Evolutionary conservation across 345 rosid species (phyloP), one percentile per base, ranked within the genome.

Genomic region (Eucalyptus guilfoylei): DNA sequence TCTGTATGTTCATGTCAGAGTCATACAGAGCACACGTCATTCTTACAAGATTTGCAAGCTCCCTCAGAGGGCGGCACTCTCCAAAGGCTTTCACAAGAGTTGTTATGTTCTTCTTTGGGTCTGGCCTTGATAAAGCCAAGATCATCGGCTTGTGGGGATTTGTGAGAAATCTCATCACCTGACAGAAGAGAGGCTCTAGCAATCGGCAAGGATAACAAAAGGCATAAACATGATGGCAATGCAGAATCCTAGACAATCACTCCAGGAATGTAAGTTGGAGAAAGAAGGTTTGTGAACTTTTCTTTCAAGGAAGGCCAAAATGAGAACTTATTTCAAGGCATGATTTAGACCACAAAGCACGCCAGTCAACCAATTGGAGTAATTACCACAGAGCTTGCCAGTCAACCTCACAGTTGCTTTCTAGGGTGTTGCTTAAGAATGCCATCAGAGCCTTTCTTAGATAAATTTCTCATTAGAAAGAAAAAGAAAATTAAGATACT

Each of bases 61-160:
- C 99, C 89, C 98, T 92, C 81, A 96, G 92, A 69, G 95, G 95
- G 37, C 98, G 97, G 49, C 99, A 96, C 89, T 96, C 99, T 87
- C 99, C 99, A 91, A 98, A 98, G 44, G 99, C 99, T 89, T 95
- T 97, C 91, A 98, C 34, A 80, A 98, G 97, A 72, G 99, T 98
- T 88, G 99, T 98, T 89, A 98, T 89, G 90, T 98, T 98, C 93
- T 98, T 98, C 95, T 98, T 98, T 49, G 99, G 99, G 69, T 97
- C 99, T 89, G 99, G 98, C 90, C 99, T 96, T 48, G 99, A 98
- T 90, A 98, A 92, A 85, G 99, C 99, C 94, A 98, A 92, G 91
- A 98, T 96, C 94, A 97, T 98, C 1, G 99, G 99, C 88, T 98
- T 98, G 92, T 98, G 99, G 88, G 99, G 97, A 90, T 98, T 98